phyloP scores from a whole-genome alignment of 495 filamentous ascomycete genomes.

The Penicillium nucicola region DNA sequence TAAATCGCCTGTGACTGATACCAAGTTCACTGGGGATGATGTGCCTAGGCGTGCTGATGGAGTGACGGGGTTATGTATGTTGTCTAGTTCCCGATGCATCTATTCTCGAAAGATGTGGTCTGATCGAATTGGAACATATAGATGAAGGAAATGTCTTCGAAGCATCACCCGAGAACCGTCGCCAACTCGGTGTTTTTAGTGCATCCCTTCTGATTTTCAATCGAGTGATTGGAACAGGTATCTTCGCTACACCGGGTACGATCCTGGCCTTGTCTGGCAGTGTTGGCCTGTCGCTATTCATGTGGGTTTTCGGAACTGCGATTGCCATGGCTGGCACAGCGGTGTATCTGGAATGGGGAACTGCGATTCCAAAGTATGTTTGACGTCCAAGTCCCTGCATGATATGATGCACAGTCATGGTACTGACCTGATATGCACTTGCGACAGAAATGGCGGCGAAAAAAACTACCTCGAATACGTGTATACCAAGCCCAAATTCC shows the following conservation, averaged over 20 bases:
- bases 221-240: constrained; percentile 64
- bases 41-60: constrained; percentile 30
- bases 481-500: constrained; percentile 60
- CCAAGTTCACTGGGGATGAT: constrained; percentile 23
- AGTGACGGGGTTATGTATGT: constrained; percentile 37
- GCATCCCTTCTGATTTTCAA: constrained; percentile 63
- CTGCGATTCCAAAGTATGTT: constrained; percentile 45
- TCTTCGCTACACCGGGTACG: constrained; percentile 60
- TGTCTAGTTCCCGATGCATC: too few species aligned
- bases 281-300: constrained; percentile 50
- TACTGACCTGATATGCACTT: neutral
- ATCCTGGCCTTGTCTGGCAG: constrained; percentile 53
- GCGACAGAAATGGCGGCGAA: constrained; percentile 59
- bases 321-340: constrained; percentile 49
- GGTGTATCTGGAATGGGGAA: constrained; percentile 55
- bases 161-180: constrained; percentile 59
- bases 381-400: too few species aligned
- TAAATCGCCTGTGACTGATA: constrained; percentile 17
- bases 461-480: constrained; percentile 73
- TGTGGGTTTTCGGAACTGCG: constrained; percentile 52
- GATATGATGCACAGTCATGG: too few species aligned
- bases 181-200: constrained; percentile 58
- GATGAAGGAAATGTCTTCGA: constrained; percentile 55
- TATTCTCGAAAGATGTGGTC: neutral
- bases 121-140: constrained; percentile 6